Evolutionary conservation across 768 basidiomycete genomes (phyloP), one percentile per base, ranked within the genome.

Genomic region (Boletus coccyginus): DNA sequence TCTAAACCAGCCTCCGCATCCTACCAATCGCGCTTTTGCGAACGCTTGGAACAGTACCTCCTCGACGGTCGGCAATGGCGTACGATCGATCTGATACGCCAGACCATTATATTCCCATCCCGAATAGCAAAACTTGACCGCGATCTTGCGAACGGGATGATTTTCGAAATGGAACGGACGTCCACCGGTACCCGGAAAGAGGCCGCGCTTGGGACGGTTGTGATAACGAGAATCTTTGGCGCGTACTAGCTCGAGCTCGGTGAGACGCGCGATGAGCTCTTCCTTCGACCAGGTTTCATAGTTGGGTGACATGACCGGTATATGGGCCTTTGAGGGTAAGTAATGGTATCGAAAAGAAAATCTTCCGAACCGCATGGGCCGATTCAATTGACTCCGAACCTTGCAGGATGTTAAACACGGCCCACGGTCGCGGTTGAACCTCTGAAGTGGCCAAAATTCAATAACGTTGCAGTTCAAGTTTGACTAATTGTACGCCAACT

Each of bases 71-170:
- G 93, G 92, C 10, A 94, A 72, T 8, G 88, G 84, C 2, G 88
- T 88, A 8, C 80, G 78, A 31, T 77, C 79, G 38, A 75, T 67
- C 69, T 98, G 97, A 66, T 83, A 85, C 1, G 94, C 93, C 42
- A 99, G 81, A 13, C 96, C 97, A 53, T 87, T 86, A 68, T 96
- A 98, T 29, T 91, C 88, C 84, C 87, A 90, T 14, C 96, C 96
- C 43, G 92, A 84, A 66, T 98, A 99, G 67, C 85, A 88, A 68
- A 98, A 92, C 66, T 92, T 89, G 51, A 99, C 77, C 1, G 97
- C 97, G 58, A 99, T 93, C 74, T 98, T 98, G 50, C 91, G 88
- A 38, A 80, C 78, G 8, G 91, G 82, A 66, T 93, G 80, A 6
- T 80, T 74, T 21, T 81, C 69, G 70, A 93, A 91, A 57, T 85